phyloP scores from a whole-genome alignment of 257 asterid species.

The Solanum stenotomum region DNA sequence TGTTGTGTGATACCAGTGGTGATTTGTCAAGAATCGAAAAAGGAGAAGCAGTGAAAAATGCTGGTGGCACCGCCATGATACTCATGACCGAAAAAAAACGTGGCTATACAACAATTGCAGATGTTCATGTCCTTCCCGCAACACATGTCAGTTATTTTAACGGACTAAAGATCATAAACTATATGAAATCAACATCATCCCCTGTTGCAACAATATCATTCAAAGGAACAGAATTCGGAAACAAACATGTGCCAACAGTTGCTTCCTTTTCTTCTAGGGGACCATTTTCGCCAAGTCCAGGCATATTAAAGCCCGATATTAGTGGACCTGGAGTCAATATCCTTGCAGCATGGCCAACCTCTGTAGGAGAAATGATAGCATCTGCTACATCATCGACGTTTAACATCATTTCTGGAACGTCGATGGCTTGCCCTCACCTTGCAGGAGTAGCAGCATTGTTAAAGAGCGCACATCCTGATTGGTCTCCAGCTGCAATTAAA shows the following conservation, averaged over 20 bases:
- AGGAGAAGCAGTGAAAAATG: conserved; percentile 15
- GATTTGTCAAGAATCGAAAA: not conserved
- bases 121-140: conserved; percentile 14
- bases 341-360: not conserved
- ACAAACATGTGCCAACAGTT: not conserved
- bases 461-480: not conserved
- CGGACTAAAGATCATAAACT: conserved; percentile 6
- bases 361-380: not conserved
- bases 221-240: not conserved
- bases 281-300: not conserved
- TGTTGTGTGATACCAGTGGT: conserved; percentile 13
- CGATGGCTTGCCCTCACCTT: conserved; percentile 9
- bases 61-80: conserved; percentile 23
- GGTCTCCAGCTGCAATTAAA: conserved; percentile 1
- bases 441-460: conserved; percentile 1
- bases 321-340: conserved; percentile 1
- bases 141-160: conserved; percentile 6
- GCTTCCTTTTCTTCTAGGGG: conserved; percentile 2
- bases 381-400: not conserved
- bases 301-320: not conserved
- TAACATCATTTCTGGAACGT: not conserved
- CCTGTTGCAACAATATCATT: conserved; percentile 3
- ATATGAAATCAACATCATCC: not conserved
- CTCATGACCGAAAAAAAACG: conserved; percentile 1
- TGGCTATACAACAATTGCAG: conserved; percentile 14